phyloP scores from a whole-genome alignment of 2,329 filamentous ascomycete genomes.

The Knoxdaviesia proteae region DNA sequence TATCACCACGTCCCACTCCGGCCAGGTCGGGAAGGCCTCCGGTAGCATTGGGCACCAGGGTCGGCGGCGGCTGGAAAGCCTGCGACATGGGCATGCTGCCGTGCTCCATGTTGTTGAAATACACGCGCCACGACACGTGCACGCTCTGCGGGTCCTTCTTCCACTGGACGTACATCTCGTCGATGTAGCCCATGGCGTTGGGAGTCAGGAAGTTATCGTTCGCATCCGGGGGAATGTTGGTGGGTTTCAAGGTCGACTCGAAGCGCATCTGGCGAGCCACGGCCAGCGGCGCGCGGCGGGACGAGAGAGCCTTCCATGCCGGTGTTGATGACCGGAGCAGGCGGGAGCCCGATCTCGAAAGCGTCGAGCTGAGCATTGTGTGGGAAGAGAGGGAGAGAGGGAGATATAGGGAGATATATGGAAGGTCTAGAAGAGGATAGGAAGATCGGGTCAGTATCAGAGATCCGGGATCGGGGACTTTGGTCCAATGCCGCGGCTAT shows the following conservation, averaged over 20 bases:
- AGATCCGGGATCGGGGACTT: too few relatives aligned
- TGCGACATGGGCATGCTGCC: conserved; percentile 95
- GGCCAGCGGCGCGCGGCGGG: conserved; percentile 26
- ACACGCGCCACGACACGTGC: conserved; percentile 95
- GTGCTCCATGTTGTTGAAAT: conserved; percentile 98
- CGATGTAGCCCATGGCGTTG: conserved; percentile 95
- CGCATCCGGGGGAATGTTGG: conserved; percentile 43
- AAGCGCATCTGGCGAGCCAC: conserved; percentile 24
- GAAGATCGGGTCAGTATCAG: too few relatives aligned
- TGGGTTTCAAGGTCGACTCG: conserved; percentile 28
- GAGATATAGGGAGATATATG: too few relatives aligned
- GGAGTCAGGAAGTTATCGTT: conserved; percentile 94
- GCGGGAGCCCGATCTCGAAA: conserved; percentile 43
- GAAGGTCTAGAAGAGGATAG: too few relatives aligned
- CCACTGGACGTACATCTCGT: conserved; percentile 99
- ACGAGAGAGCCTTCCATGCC: conserved; percentile 22
- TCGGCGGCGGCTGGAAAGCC: conserved; percentile 90
- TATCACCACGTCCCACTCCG: conserved; percentile 44
- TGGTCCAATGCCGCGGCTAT: too few relatives aligned
- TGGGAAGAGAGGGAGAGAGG: conserved; percentile 7
- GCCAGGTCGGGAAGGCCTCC: conserved; percentile 57
- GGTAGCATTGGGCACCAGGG: conserved; percentile 63
- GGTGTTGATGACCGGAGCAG: conserved; percentile 30
- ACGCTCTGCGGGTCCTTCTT: conserved; percentile 83
- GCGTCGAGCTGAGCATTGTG: conserved; percentile 53